Evolutionary conservation across 768 basidiomycete species (phyloP), one percentile per base, ranked within the genome.

Genomic region (Rhodotorula babjevae): DNA sequence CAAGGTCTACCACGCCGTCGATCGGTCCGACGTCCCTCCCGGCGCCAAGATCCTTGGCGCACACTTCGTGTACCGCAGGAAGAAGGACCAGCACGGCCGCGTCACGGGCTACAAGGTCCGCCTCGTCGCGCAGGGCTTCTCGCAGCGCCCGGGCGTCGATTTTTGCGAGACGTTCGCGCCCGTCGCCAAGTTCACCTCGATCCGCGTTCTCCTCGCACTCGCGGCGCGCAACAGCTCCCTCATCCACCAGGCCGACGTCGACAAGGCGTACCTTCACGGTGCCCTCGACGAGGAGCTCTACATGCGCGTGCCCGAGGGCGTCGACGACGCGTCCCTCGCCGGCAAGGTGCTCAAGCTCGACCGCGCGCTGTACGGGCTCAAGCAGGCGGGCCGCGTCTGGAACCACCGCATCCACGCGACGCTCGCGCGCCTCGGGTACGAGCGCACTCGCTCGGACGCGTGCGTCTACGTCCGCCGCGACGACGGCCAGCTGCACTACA

Each of bases 101-200:
- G n/a, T n/a, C n/a, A 25, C 19, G 49, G 6, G 49, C 49, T 50
- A 25, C 23, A 19, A 18, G 49, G 82, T 80, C n/a, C 65, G 83
- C 46, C 77, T 85, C 33, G 83, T 84, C 25, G 73, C 70, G 6
- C 59, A 60, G 57, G 76, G 76, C 3, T 71, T 69, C 61, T 23
- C 44, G 29, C 76, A 76, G 57, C 55, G 56, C 23, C 65, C 79
- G 23, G 82, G 85, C 0, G 68, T 83, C 50, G 82, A 86, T 71
- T 85, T 81, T 77, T 61, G 75, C 44, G 81, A 63, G 25, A 67
- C 59, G 18, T 67, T 67, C n/a, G 66, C 66, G 2, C 66, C 66
- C 18, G 58, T 67, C 9, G 66, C 50, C 19, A 50, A 40, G 49
- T 42, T 50, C 50, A 29, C 33, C 16, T 42, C 66, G 10, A 61